phyloP scores from a whole-genome alignment of 352 stramenopile species.

The Phytophthora ramorum region DNA sequence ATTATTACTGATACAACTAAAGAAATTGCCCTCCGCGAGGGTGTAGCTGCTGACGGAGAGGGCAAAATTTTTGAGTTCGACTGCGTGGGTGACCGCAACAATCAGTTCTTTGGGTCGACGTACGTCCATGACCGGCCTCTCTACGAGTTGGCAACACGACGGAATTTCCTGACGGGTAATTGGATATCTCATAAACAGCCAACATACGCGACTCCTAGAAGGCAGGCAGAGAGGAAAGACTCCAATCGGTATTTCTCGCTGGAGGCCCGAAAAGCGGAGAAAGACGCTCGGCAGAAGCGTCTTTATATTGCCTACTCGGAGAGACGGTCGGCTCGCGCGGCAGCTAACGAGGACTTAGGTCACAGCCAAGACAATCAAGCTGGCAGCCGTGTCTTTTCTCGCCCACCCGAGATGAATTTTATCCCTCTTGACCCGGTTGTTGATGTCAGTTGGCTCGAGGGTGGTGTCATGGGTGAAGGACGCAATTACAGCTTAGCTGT shows the following conservation, averaged over 20 bases:
- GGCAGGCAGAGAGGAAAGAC: conserved; percentile 4
- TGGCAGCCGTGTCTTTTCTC: neutral
- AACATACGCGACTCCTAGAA: conserved; percentile 14
- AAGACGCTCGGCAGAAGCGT: conserved; percentile 45
- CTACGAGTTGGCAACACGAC: conserved; percentile 63
- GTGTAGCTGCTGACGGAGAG: neutral
- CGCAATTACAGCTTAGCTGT: neutral
- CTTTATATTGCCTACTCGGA: conserved; percentile 79
- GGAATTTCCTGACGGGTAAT: conserved; percentile 50
- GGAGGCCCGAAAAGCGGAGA: conserved; percentile 51
- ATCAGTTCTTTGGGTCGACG: conserved; percentile 69
- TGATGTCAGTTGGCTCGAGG: conserved; percentile 17
- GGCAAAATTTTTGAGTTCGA: conserved; percentile 77
- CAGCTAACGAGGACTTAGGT: conserved; percentile 2
- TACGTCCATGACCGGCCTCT: conserved; percentile 72
- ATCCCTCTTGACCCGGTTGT: conserved; percentile 70
- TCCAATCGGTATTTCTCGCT: conserved; percentile 63
- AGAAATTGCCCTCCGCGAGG: conserved; percentile 9
- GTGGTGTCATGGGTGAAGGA: neutral
- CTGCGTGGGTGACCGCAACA: conserved; percentile 67
- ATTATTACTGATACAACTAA: conserved; percentile 18
- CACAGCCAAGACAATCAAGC: neutral
- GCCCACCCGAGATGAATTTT: conserved; percentile 49
- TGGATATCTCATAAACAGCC: conserved; percentile 36
- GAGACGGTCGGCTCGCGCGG: conserved; percentile 42